A percentile compares a stretch with the other conserved stretches of the same genome.
Conservation (phyloP, 2,329 filamentous ascomycete genomes). For the Helminthosporium solani region DNA sequence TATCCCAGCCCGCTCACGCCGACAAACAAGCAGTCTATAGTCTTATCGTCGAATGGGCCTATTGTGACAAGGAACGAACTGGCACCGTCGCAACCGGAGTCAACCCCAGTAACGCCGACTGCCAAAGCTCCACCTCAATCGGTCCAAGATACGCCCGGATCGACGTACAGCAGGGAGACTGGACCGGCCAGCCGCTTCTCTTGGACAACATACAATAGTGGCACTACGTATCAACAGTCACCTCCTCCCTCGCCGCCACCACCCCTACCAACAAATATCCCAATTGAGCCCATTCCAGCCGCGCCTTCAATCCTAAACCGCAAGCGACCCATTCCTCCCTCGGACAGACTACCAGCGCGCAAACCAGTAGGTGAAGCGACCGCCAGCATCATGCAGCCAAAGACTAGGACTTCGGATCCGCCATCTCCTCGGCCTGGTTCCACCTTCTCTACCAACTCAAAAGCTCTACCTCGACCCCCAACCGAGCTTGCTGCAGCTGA, state of each 20-base stretch:
- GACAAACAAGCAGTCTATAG: slow-evolving; percentile 21
- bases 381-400: slow-evolving; percentile 16
- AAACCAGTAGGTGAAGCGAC: slow-evolving; percentile 28
- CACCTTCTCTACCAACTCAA: slow-evolving; percentile 31
- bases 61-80: slow-evolving; percentile 17
- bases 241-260: slow-evolving; percentile 46
- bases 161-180: slow-evolving; percentile 21
- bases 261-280: slow-evolving; percentile 31
- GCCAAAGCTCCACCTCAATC: slow-evolving; percentile 22
- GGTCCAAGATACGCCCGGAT: slow-evolving; percentile 23
- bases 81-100: slow-evolving; percentile 13
- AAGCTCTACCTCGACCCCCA: slow-evolving; percentile 43
- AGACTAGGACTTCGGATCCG: slow-evolving; percentile 15
- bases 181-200: slow-evolving; percentile 28
- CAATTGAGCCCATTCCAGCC: slow-evolving; percentile 28
- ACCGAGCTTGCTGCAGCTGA: slow-evolving; percentile 36
- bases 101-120: slow-evolving; percentile 20
- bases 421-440: slow-evolving; percentile 27
- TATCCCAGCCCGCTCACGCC: slow-evolving; percentile 35
- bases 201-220: slow-evolving; percentile 38
- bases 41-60: slow-evolving; percentile 11
- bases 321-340: slow-evolving; percentile 31
- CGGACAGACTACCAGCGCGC: slow-evolving; percentile 26
- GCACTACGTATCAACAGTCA: slow-evolving; percentile 44
- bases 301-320: slow-evolving; percentile 34